These are phyloP conservation scores for Leersia perrieri DNA, from an alignment of 176 grass and related monocot species.

Conservation along the genomic window DNA sequence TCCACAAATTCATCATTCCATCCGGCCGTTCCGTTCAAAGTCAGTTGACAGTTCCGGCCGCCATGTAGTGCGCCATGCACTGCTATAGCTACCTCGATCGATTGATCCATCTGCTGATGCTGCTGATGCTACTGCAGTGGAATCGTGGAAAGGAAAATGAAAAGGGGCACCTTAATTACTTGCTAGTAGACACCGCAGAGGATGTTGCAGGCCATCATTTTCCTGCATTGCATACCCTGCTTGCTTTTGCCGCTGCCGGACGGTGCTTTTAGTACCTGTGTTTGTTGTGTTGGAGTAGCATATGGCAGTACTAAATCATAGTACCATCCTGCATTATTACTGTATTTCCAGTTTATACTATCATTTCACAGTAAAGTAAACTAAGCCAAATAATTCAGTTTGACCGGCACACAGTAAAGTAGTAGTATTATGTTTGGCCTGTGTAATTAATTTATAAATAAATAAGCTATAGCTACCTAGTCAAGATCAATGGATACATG, in stretches of 20 bases:
- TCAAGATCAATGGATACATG: too few relatives aligned
- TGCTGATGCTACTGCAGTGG: neutral
- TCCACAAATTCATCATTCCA: neutral
- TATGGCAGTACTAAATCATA: too few relatives aligned
- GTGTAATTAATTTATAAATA: neutral
- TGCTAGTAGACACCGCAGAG: too few relatives aligned
- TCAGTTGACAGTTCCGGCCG: neutral
- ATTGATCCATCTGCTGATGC: neutral
- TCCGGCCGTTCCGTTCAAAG: too few relatives aligned
- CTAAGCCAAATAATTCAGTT: neutral
- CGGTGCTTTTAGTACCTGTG: too few relatives aligned
- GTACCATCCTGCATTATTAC: neutral
- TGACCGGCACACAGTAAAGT: neutral
- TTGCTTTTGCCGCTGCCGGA: neutral
- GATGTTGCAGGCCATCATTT: neutral
- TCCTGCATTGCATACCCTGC: neutral
- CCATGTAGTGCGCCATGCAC: neutral
- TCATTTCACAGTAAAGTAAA: neutral
- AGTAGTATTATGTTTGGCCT: too few relatives aligned
- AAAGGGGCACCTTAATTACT: too few relatives aligned
- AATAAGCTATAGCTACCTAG: neutral
- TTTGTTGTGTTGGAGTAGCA: too few relatives aligned
- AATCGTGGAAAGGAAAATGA: neutral
- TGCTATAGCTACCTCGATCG: neutral
- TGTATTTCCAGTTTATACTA: neutral